A percentile compares a stretch with the other conserved stretches of the same genome.
Conservation (phyloP, 148 eudicot species). For the Camellia granthamiana region DNA sequence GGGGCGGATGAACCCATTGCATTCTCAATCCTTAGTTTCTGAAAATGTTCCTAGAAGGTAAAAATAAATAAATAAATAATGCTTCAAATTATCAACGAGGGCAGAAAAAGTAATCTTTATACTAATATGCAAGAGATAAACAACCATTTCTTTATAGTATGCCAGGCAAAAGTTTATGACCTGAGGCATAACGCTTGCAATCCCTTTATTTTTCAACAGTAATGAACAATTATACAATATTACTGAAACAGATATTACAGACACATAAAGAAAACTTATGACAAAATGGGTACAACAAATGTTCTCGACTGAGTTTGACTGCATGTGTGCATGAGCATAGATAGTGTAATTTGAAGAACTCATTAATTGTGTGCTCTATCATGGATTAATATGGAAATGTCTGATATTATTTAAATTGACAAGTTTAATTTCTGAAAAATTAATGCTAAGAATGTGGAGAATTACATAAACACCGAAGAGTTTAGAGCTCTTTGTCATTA, state of each 20-base stretch:
- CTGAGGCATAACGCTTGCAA: neutral
- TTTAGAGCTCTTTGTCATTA: neutral
- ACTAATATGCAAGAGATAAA: neutral
- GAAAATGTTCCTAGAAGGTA: constrained; percentile 71
- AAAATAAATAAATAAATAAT: neutral
- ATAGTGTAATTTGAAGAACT: neutral
- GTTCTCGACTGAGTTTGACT: neutral
- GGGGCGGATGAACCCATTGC: constrained; percentile 74
- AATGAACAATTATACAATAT: neutral
- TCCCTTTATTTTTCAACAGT: neutral
- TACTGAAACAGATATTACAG: neutral
- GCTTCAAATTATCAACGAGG: neutral
- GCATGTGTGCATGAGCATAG: neutral
- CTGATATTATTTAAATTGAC: neutral
- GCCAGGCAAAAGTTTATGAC: neutral
- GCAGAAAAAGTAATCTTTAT: neutral
- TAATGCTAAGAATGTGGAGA: neutral
- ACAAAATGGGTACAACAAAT: neutral
- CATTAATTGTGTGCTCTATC: neutral
- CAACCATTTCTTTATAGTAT: neutral
- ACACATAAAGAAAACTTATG: neutral
- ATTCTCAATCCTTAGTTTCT: constrained; percentile 70
- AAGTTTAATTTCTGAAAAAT: neutral
- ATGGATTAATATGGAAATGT: neutral
- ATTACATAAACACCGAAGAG: neutral